Conservation (phyloP, 805 yeast genomes). For the Wickerhamiella cacticola region DNA sequence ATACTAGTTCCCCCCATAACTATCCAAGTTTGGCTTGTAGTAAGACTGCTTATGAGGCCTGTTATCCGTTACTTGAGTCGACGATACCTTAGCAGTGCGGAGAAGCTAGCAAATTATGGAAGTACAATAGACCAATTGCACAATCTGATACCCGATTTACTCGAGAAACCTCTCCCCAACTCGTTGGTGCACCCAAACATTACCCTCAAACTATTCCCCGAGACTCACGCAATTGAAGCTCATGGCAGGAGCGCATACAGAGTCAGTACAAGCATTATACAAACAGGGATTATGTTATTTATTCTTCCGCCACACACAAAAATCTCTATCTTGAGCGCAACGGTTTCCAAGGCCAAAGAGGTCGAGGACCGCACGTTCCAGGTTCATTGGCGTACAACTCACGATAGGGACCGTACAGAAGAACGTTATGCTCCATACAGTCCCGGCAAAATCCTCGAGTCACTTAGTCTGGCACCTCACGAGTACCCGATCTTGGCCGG, state of each 20-base stretch:
- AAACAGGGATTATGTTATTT: constrained; percentile 23
- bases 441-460: constrained; percentile 20
- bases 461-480: constrained; percentile 25
- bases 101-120: constrained; percentile 26
- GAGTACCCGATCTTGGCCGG: constrained; percentile 30
- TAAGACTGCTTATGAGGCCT: constrained; percentile 2
- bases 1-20: no score
- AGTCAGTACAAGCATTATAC: constrained; percentile 24
- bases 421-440: background rate
- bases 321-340: constrained; percentile 20
- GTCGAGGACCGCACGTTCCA: constrained; percentile 17
- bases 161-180: constrained; percentile 22
- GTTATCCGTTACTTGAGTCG: background rate
- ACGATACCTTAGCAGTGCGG: background rate
- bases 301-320: constrained; percentile 25
- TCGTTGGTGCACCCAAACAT: constrained; percentile 24
- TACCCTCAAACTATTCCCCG: constrained; percentile 25
- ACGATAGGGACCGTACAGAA: background rate
- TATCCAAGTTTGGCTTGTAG: no score
- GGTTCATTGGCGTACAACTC: constrained; percentile 19
- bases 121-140: constrained; percentile 21
- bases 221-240: constrained; percentile 23
- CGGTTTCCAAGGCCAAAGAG: constrained; percentile 13
- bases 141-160: constrained; percentile 23
- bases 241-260: constrained; percentile 24